Base-by-base conservation (phyloP, 2,329 filamentous ascomycete species). In the Penicillium sp. region DNA sequence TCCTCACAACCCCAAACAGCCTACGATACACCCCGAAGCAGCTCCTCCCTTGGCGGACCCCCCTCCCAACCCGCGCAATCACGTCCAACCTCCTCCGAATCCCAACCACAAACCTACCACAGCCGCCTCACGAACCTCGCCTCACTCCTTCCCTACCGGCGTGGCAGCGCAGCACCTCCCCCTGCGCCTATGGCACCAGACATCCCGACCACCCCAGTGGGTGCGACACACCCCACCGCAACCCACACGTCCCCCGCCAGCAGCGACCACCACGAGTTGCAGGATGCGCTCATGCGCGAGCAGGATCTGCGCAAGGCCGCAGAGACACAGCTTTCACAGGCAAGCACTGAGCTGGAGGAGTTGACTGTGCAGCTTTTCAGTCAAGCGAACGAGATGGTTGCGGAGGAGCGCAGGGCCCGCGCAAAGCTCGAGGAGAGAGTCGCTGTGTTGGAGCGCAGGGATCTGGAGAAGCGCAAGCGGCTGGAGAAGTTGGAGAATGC, bases 331-430 rank as follows among this genome's bases (percentile, higher is more conserved):
- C 70, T 80, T 2, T 73, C 75, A 30, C 75, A 77, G 42, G 75
- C 81, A 13, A 79, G 76, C 53, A 72, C 68, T 1, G 82, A 85
- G 64, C 73, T 85, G 27, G 82, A 84, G 57, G 82, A 85, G 46
- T 65, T 85, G 51, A 82, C 77, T 11, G 77, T 77, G 28, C 76
- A 77, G 49, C 64, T 85, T 8, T 85, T 85, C 64, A 78, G 78
- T 44, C 79, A 84, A 61, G 82, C 82, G 28, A 84, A 84, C 52
- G 81, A 84, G 65, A 84, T 85, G 81, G 82, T 85, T 8, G 81
- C 81, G 3, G 70, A 75, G 46, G 82, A 85, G 69, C 74, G 82
- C 22, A 79, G 76, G 62, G 80, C 80, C 33, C 71, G 80, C 46
- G 79, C 77, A 13, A 80, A 72, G 52, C 60, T 77, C 41, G 74